These are phyloP conservation scores for Hymenoscyphus albidus DNA, from an alignment of 2,329 filamentous ascomycete genomes.

Conservation along the genomic window DNA sequence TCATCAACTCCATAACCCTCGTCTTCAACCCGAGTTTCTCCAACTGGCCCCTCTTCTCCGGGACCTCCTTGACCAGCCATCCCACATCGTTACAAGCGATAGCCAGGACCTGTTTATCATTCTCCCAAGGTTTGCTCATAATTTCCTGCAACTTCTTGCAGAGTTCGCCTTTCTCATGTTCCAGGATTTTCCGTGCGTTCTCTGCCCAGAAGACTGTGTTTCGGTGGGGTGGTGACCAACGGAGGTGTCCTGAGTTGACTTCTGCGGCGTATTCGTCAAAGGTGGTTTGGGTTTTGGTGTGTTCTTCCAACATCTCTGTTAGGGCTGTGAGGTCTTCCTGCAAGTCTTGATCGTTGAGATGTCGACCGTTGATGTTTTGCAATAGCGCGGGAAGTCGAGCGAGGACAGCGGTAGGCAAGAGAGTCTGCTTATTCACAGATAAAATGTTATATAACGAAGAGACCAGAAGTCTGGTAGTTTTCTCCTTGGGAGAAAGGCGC, in stretches of 20 bases:
- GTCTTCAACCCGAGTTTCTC: conserved; percentile 66
- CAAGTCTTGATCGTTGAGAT: conserved; percentile 61
- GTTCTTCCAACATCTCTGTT: conserved; percentile 61
- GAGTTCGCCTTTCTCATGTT: conserved; percentile 61
- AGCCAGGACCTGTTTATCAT: conserved; percentile 68
- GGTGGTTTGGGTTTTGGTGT: conserved; percentile 59
- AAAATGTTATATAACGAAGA: conserved; percentile 88
- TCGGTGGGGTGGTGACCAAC: conserved; percentile 72
- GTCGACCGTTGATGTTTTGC: conserved; percentile 58
- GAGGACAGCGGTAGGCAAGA: conserved; percentile 81
- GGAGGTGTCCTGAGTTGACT: conserved; percentile 63
- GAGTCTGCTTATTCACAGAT: conserved; percentile 61
- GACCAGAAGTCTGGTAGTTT: conserved; percentile 87
- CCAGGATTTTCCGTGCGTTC: conserved; percentile 65
- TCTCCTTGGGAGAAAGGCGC: conserved; percentile 91
- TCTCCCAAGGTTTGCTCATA: conserved; percentile 62
- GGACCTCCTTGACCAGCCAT: conserved; percentile 65
- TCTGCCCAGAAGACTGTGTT: conserved; percentile 70
- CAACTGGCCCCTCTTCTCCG: conserved; percentile 61
- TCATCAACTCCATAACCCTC: conserved; percentile 70
- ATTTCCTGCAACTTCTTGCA: conserved; percentile 66
- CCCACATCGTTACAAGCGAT: conserved; percentile 73
- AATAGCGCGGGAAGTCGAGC: conserved; percentile 72
- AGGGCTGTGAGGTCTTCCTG: conserved; percentile 58
- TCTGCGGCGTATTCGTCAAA: conserved; percentile 56